These are phyloP conservation scores for Ichthyophthirius multifiliis DNA, from an alignment of 169 alveolate genomes.

Conservation along the genomic window DNA sequence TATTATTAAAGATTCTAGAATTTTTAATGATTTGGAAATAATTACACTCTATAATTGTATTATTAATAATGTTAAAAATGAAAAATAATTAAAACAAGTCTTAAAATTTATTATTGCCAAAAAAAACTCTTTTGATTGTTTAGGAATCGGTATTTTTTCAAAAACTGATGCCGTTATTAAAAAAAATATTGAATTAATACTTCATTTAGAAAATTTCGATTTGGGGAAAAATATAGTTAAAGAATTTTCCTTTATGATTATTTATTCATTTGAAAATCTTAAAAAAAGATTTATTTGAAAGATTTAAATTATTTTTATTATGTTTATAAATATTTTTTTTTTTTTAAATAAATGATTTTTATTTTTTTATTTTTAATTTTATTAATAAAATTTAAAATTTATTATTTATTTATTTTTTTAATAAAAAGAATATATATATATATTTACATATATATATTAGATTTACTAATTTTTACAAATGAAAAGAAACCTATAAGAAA, in stretches of 20 bases:
- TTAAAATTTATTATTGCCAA: background rate
- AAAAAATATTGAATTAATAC: background rate
- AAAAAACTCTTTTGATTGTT: background rate
- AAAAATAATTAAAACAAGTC: background rate
- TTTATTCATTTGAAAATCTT: background rate
- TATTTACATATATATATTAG: too few relatives aligned
- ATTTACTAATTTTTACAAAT: too few relatives aligned
- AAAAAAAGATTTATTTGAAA: conserved; percentile 1
- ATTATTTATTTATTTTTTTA: too few relatives aligned
- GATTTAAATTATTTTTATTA: too few relatives aligned
- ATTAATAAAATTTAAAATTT: too few relatives aligned
- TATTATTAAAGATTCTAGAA: background rate
- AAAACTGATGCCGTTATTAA: background rate
- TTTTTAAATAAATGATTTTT: too few relatives aligned
- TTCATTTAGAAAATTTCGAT: background rate
- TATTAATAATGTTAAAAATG: background rate
- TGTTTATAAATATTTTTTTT: too few relatives aligned
- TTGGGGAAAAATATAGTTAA: background rate
- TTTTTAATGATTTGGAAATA: background rate
- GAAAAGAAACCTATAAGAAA: too few relatives aligned
- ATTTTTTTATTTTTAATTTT: too few relatives aligned
- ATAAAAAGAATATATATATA: too few relatives aligned
- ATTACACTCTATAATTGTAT: background rate
- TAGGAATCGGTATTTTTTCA: background rate
- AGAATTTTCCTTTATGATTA: background rate